Base-by-base conservation (phyloP, 305 asterid genomes). In the Fraxinus velutina region DNA sequence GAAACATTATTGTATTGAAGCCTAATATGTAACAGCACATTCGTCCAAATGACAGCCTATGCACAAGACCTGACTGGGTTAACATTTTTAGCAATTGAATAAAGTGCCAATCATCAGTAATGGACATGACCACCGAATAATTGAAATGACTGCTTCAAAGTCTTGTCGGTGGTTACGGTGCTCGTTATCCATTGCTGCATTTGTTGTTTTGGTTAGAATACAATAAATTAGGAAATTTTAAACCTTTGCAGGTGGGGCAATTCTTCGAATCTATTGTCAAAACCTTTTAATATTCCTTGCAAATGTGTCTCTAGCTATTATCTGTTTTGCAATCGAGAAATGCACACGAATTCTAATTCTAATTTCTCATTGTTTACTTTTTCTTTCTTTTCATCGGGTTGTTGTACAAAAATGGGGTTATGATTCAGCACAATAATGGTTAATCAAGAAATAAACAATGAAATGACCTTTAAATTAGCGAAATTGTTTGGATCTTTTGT, bases 21-120 rank as follows among this genome's bases (percentile, higher is more conserved):
- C 19, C 33, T 77, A 62, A n/a, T 33, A n/a, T 29, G 15, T 13
- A 13, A 30, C 27, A 71, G n/a, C 84, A 73, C 73, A 83, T 73
- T 78, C 73, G 66, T 81, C 85, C 85, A 83, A 81, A 80, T 73
- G 84, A 81, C 87, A 81, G 87, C 85, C 68, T 7, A 19, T 57
- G 68, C 29, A 19, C 5, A 55, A 39, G 78, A 22, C 62, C 60
- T n/a, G 62, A n/a, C 39, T 27, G 76, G 60, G 64, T 57, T 73
- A 37, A 29, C 30, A 29, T 1, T 1, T 29, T 29, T 29, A 78
- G 60, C 34, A 6, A 4, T 33, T 78, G 37, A 27, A 78, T 80
- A 75, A 80, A 78, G 62, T 75, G 79, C 55, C 80, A 70, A 70
- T 55, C 21, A 62, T 78, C 76, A 52, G 15, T 80, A 19, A 70